Evolutionary conservation across 495 filamentous ascomycete genomes (phyloP), one percentile per base, ranked within the genome.

Genomic region (Podospora pseudocomata): DNA sequence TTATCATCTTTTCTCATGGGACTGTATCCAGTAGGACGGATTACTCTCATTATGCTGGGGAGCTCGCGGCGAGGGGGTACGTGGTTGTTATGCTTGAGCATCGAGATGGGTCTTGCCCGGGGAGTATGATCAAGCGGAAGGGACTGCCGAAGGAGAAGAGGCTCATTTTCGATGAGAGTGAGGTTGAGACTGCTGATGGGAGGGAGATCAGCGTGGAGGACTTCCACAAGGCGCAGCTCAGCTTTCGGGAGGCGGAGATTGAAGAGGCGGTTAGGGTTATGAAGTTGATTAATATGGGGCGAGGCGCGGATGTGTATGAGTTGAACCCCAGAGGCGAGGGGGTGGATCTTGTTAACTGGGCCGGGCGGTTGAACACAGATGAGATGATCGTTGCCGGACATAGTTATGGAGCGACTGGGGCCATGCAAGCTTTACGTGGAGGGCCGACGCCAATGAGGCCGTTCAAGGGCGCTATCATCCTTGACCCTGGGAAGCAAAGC

Each of bases 1-100:
- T 84, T 56, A 75, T 86, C 27, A 76, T 87, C 54, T 86, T 87
- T 70, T 84, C 81, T 3, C 85, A 86, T 65, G 85, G 84, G 49
- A 85, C 83, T 70, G 84, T 81, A 5, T 80, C 80, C 2, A 81
- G 79, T 28, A 74, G 81, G 32, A 86, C 82, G 16, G 79, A 81
- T 64, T 87, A 87, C 71, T 81, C 83, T 19, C 80, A 85, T 63
- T 86, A 79, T 66, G 80, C 82, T 23, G 84, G 83, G 60, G 84
- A 86, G 68, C 76, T 87, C 1, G 85, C 84, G 19, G 81, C 81
- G 16, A 78, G 83, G 4, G 85, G 85, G 2, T 82, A 80, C 53
- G 73, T 87, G 6, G 82, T 86, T 3, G 84, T 78, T 26, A 78
- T 83, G 59, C 71, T 87, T 7, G 84, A 87, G 72, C 85, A 87